Base-by-base conservation (phyloP, 257 asterid species). In the Anisodus tanguticus region DNA sequence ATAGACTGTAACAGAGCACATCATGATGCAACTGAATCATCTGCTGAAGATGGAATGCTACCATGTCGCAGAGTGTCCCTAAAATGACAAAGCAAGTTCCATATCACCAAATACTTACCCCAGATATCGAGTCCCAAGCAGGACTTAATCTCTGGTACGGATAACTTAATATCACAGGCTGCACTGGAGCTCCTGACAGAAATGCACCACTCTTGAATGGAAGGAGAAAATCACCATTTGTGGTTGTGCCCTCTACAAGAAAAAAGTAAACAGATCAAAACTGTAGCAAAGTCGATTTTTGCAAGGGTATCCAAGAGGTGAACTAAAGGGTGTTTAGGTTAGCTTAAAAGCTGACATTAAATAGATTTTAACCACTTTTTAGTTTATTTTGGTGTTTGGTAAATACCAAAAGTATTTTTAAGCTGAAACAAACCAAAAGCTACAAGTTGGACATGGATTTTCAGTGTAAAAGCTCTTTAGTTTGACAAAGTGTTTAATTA, bases 131-230 rank as follows among this genome's bases (percentile, higher is more conserved):
- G 85, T 96, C 99, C 99, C 99, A 96, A 37, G 99, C 99, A 78
- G 98, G 98, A 89, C 98, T 93, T 82, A 96, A 88, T 91, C 99
- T 92, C 78, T 91, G 89, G 87, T 91, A 96, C 12, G 99, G 99
- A 89, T 96, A 96, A 88, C 97, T 91, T 83, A 96, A 90, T 87
- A 96, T 92, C 70, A 96, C 91, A 26, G 99, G 99, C 84, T 91
- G 97, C 45, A 96, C 95, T 2, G 99, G 98, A 87, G 93, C 95
- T 88, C 91, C 91, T 8, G 98, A 90, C 83, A 96, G 87, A 90
- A 96, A 96, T 66, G 97, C 99, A 79, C 99, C 99, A 70, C 95
- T 93, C 92, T 96, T 96, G 89, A 92, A 96, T 31, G 99, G 98
- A 89, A 96, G 98, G 82, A 96, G 94, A 86, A 90, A 93, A 66